Percentiles rank a stretch among this genome's conserved stretches.
These are phyloP conservation scores for Trypanosoma theileri DNA, from an alignment of 208 protist species.

Conservation along the genomic window DNA sequence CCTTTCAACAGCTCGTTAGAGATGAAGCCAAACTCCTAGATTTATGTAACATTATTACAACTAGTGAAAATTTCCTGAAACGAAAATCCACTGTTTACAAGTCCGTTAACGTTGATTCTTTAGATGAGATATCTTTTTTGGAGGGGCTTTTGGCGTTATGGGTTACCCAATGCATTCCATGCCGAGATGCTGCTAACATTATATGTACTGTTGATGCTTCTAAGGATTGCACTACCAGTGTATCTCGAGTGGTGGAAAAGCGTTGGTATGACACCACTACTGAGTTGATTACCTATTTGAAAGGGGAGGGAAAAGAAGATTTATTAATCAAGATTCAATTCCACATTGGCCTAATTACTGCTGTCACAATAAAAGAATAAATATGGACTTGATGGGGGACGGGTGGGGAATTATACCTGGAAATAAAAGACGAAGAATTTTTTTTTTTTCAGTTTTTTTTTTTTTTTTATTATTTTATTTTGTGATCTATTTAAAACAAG, in stretches of 20 bases:
- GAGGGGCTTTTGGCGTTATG: slow-evolving; percentile 15
- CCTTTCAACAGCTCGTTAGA: slow-evolving; percentile 5
- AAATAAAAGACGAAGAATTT: background rate
- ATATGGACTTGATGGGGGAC: background rate
- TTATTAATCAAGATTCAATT: background rate
- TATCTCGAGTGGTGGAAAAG: background rate
- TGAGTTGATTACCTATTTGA: background rate
- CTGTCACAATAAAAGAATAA: background rate
- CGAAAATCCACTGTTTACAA: background rate
- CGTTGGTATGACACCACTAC: background rate
- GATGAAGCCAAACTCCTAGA: background rate
- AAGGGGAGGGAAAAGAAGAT: background rate
- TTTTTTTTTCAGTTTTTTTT: slow-evolving; percentile 14
- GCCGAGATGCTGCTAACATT: no score
- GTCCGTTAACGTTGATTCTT: background rate
- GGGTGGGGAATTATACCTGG: background rate
- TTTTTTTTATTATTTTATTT: background rate
- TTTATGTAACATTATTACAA: background rate
- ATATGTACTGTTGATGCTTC: background rate
- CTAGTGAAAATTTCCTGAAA: background rate
- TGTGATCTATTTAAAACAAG: background rate
- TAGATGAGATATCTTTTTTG: background rate
- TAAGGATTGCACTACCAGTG: background rate
- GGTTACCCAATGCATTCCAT: background rate
- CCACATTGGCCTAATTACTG: no score